These are phyloP conservation scores for Medicago truncatula DNA, from an alignment of 306 rosid species.

Conservation along the genomic window DNA sequence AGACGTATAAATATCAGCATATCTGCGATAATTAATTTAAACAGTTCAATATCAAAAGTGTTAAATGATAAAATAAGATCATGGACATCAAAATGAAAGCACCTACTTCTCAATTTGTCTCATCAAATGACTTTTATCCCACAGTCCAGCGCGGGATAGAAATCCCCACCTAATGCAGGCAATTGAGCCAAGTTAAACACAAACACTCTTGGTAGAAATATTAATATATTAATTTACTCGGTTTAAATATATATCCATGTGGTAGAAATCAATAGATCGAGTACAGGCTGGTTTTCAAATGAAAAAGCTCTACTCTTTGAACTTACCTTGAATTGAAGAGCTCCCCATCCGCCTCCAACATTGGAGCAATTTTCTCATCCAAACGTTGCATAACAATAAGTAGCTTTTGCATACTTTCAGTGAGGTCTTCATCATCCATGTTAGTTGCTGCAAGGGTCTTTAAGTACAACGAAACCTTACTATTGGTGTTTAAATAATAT, in stretches of 20 bases:
- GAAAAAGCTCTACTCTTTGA: constrained; percentile 7
- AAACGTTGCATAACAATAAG: constrained; percentile 96
- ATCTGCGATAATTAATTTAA: constrained; percentile 56
- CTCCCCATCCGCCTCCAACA: constrained; percentile 93
- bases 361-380: constrained; percentile 86
- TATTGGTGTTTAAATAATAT: constrained; percentile 26
- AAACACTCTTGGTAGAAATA: neutral
- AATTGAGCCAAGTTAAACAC: constrained; percentile 36
- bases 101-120: constrained; percentile 97
- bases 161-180: constrained; percentile 86
- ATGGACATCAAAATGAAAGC: constrained; percentile 33
- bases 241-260: too few relatives aligned
- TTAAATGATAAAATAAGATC: constrained; percentile 6
- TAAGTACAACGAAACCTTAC: constrained; percentile 39
- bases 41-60: constrained; percentile 21
- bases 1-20: constrained; percentile 98
- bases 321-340: constrained; percentile 83
- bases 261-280: neutral
- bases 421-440: constrained; percentile 83
- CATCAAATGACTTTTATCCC: constrained; percentile 99
- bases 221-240: too few relatives aligned
- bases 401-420: constrained; percentile 92
- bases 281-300: constrained; percentile 9
- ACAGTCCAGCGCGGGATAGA: constrained; percentile 93
- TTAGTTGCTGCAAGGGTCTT: constrained; percentile 98